Percentiles rank a stretch among this genome's conserved stretches.
Evolutionary conservation across 2,329 filamentous ascomycete genomes (phyloP).

Genomic region (Xylaria sp.): DNA sequence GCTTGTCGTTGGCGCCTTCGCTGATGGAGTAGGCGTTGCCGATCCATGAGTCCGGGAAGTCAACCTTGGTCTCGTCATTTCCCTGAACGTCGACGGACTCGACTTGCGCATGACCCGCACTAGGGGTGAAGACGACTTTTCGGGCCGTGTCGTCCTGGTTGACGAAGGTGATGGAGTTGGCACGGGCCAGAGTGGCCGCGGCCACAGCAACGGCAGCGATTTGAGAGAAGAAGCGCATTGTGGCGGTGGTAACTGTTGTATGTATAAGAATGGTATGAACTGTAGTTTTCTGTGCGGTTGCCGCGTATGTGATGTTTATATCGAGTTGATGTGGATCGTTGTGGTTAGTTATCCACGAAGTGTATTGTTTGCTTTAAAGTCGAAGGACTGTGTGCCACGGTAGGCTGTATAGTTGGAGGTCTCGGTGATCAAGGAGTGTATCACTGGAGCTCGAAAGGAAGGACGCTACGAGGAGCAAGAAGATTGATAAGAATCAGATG

Average conservation of each 20-base stretch:
- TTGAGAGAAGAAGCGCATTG: constrained; percentile 57
- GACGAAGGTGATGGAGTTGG: constrained; percentile 59
- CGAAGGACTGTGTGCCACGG: constrained; percentile 22
- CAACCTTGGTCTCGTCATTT: constrained; percentile 43
- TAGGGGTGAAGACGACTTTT: constrained; percentile 55
- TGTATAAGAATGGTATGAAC: constrained; percentile 24
- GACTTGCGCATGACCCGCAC: constrained; percentile 41
- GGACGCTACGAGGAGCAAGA: constrained; percentile 32
- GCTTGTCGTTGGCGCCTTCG: constrained; percentile 44
- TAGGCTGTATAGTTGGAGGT: constrained; percentile 27
- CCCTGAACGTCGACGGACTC: constrained; percentile 45
- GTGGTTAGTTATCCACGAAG: constrained; percentile 9
- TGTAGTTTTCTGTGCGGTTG: constrained; percentile 16
- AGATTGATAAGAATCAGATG: constrained; percentile 27
- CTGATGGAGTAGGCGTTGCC: constrained; percentile 56
- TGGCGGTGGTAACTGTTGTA: constrained; percentile 43
- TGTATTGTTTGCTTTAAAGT: constrained; percentile 15
- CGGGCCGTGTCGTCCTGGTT: constrained; percentile 57
- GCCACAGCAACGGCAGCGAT: constrained; percentile 46
- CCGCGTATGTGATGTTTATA: constrained; percentile 12
- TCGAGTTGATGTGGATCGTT: constrained; percentile 14
- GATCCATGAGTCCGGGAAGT: constrained; percentile 48
- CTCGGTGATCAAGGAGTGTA: constrained; percentile 35
- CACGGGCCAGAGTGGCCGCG: constrained; percentile 47
- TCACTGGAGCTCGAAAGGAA: constrained; percentile 30